phyloP scores from a whole-genome alignment of 768 basidiomycete genomes.

The Pisolithus sp. region DNA sequence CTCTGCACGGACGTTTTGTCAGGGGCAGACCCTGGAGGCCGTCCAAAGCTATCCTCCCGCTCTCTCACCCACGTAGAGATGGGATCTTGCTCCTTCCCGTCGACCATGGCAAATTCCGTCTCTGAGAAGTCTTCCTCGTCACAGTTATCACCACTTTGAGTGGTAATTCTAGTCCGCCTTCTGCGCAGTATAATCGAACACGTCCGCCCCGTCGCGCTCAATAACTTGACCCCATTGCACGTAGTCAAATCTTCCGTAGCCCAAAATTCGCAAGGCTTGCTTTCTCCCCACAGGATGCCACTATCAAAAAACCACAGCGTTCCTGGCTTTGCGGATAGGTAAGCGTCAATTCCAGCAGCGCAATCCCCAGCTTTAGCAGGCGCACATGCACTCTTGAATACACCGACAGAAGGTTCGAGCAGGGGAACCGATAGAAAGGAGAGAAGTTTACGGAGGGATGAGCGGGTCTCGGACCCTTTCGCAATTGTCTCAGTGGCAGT shows the following conservation, averaged over 20 bases:
- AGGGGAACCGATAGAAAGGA: conserved; percentile 38
- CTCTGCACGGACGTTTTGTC: background rate
- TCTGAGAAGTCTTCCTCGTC: conserved; percentile 45
- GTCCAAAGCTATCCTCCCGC: conserved; percentile 53
- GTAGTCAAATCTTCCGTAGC: conserved; percentile 49
- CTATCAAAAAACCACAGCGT: conserved; percentile 64
- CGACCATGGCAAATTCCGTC: conserved; percentile 67
- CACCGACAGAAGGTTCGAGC: conserved; percentile 41
- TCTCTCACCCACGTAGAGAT: conserved; percentile 61
- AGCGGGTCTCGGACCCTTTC: conserved; percentile 51
- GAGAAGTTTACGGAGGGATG: conserved; percentile 47
- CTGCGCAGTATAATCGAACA: conserved; percentile 54
- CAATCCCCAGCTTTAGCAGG: conserved; percentile 31
- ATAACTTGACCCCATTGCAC: conserved; percentile 46
- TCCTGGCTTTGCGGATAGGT: conserved; percentile 65
- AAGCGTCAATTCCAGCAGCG: conserved; percentile 61
- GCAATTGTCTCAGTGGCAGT: conserved; percentile 22
- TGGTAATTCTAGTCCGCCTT: conserved; percentile 13
- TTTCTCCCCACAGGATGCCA: conserved; percentile 70
- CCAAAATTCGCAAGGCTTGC: conserved; percentile 77
- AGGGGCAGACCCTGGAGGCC: conserved; percentile 2
- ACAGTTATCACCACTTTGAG: background rate
- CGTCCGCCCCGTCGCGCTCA: conserved; percentile 61
- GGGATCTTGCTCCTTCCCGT: conserved; percentile 59
- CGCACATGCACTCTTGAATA: conserved; percentile 52